Conservation (phyloP, 2,329 filamentous ascomycete genomes). For the Colletotrichum salicis region DNA sequence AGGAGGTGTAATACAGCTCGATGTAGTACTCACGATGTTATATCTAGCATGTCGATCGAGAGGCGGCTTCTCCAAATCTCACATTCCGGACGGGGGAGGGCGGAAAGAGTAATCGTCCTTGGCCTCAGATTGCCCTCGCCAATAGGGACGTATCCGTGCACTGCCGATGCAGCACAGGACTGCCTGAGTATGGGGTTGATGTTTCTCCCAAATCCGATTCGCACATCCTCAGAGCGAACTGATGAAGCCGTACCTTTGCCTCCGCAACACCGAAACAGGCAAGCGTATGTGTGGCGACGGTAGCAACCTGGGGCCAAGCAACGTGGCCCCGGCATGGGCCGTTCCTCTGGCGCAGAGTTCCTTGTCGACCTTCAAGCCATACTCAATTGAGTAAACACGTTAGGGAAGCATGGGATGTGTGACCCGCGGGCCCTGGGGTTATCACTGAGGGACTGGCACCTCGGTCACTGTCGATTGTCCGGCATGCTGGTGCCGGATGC, state of each 20-base stretch:
- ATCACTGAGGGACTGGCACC: not conserved
- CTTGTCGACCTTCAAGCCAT: not conserved
- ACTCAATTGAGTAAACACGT: not conserved
- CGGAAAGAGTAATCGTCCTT: not conserved
- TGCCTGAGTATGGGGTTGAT: not conserved
- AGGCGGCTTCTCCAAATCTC: not conserved
- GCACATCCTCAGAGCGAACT: not conserved
- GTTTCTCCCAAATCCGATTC: not conserved
- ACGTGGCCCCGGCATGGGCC: constrained; percentile 14
- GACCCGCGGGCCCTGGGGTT: not conserved
- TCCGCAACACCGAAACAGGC: not conserved
- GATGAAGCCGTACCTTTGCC: not conserved
- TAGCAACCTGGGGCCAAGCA: not conserved
- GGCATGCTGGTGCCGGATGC: constrained; percentile 5
- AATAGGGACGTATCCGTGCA: not conserved
- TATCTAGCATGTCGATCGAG: not conserved
- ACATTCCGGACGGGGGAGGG: not conserved
- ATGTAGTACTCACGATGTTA: not conserved
- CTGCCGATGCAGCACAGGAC: not conserved
- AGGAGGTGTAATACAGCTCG: not conserved
- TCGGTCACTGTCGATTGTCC: not conserved
- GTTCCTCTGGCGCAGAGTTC: constrained; percentile 1
- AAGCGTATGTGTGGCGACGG: not conserved
- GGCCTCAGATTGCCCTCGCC: not conserved
- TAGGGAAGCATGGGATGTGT: not conserved